phyloP scores from a whole-genome alignment of 257 asterid genomes.

The Rehmannia glutinosa region DNA sequence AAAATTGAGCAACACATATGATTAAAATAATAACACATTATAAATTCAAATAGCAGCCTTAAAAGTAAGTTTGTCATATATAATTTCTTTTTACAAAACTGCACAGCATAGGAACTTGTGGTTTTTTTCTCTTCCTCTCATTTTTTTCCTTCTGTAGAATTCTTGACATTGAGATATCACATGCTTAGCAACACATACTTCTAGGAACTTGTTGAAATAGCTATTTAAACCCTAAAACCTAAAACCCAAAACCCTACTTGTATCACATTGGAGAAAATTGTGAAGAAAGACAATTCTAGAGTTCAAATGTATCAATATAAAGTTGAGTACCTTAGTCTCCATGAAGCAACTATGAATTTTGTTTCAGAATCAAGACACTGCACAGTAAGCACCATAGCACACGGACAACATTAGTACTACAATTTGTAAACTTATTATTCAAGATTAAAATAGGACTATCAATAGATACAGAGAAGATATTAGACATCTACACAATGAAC shows the following conservation, averaged over 20 bases:
- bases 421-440: neutral
- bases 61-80: neutral
- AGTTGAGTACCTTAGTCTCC: conserved; percentile 70
- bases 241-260: neutral
- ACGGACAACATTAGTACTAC: neutral
- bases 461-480: too few species aligned
- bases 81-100: neutral
- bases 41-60: neutral
- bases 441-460: too few species aligned
- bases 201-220: too few species aligned
- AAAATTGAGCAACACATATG: neutral
- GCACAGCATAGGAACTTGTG: too few species aligned
- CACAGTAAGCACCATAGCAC: conserved; percentile 17
- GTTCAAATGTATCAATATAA: too few species aligned
- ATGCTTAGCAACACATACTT: too few species aligned
- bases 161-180: too few species aligned
- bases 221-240: too few species aligned
- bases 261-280: neutral
- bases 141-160: too few species aligned
- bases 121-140: too few species aligned
- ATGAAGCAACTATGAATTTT: conserved; percentile 49
- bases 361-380: conserved; percentile 44
- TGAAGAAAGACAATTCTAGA: too few species aligned
- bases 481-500: too few species aligned
- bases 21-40: neutral